Base-by-base conservation (phyloP, 768 basidiomycete genomes). In the Russula sp. region DNA sequence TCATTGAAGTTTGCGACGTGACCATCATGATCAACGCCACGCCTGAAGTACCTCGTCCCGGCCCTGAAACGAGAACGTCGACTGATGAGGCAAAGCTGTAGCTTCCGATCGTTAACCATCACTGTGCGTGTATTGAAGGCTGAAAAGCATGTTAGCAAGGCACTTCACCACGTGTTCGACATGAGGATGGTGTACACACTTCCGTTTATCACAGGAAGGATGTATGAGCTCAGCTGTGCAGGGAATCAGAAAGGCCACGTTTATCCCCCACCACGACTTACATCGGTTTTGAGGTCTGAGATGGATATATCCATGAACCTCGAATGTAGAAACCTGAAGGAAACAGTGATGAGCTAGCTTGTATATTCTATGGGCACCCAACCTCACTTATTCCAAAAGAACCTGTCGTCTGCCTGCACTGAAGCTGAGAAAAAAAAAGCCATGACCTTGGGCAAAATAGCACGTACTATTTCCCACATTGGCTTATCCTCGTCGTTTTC, bases 1-100 rank as follows among this genome's bases (percentile, higher is more conserved):
- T 99, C 97, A 73, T 98, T 97, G 77, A 93, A 98, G 75, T 99
- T 99, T 61, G 94, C 93, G 47, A 91, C 91, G 72, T 98, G 84
- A 2, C 95, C 97, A 9, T 89, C 79, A 20, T 84, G 77, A 73
- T 98, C 94, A 68, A 99, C 81, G 5, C 97, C 97, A 52, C 97
- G 87, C 20, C 93, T 84, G 77, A 98, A 97, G 80, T 96, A 98
- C 55, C 97, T 91, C 14, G 97, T 98, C 6, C 97, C 97, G 34
- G 97, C 93, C 62, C 96, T 86, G 77, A 88, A 90, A 22, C 97
- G 89, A 11, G 93, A 95, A 57, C 95, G 89, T 34, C 97, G 88
- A 68, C 94, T 94, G 68, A 98, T 89, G 70, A 99, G 85, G 69
- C 84, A 86, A 67, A 98, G 80, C 51, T 89, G 85, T 71, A 98